These are phyloP conservation scores for Zea luxurians DNA, from an alignment of 176 grass and related monocot genomes.

Conservation along the genomic window DNA sequence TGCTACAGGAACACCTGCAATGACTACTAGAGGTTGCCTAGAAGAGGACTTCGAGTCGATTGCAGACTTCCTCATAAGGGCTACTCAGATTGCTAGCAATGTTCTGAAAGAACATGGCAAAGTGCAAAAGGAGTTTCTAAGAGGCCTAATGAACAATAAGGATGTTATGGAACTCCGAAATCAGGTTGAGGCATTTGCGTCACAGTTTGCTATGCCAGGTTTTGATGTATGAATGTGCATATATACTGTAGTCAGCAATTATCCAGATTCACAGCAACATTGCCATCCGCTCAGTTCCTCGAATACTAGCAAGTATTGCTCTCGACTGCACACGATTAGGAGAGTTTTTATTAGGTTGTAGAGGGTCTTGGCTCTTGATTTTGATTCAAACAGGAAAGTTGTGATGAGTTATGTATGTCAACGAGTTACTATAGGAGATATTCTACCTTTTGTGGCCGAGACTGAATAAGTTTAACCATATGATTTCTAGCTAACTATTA, in stretches of 20 bases:
- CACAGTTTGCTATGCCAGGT: constrained; percentile 83
- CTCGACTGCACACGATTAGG: constrained; percentile 20
- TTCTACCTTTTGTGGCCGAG: background rate
- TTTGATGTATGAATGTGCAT: constrained; percentile 72
- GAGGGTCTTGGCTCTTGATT: constrained; percentile 2
- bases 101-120: constrained; percentile 86
- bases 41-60: constrained; percentile 82
- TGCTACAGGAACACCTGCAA: constrained; percentile 79
- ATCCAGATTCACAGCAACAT: constrained; percentile 33
- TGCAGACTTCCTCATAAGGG: constrained; percentile 80
- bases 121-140: constrained; percentile 74
- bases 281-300: background rate
- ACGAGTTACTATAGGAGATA: constrained; percentile 27
- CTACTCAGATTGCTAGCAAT: constrained; percentile 73
- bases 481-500: background rate
- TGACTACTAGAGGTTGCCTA: constrained; percentile 97
- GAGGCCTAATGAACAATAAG: constrained; percentile 72
- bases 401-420: constrained; percentile 9
- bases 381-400: constrained; percentile 33
- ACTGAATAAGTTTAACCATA: constrained; percentile 13
- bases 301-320: constrained; percentile 14
- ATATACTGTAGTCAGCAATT: constrained; percentile 34
- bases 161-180: constrained; percentile 71
- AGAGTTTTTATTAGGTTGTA: constrained; percentile 21
- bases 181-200: constrained; percentile 80